Evolutionary conservation across 768 basidiomycete species (phyloP).

Genomic region (Antrodiella citrinella): DNA sequence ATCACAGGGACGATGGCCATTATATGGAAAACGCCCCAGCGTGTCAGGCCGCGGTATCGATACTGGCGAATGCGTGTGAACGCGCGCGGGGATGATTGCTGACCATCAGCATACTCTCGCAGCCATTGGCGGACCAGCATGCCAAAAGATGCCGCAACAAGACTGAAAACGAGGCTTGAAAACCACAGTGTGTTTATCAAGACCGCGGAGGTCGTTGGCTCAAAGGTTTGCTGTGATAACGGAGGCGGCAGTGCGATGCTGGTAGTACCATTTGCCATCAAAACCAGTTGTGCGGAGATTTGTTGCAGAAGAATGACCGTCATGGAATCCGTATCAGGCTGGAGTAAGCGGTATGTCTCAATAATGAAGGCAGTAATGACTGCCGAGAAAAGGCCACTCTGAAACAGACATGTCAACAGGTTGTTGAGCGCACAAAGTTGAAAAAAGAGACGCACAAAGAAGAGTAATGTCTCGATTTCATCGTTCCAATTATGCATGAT

Average conservation of each 20-base stretch:
- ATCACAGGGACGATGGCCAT: constrained; percentile 15
- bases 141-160: constrained; percentile 15
- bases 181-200: constrained; percentile 15
- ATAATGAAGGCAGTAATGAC: not conserved
- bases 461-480: not conserved
- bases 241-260: no score
- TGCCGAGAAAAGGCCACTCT: not conserved
- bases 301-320: not conserved
- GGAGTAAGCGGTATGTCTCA: not conserved
- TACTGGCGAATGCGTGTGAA: constrained; percentile 12
- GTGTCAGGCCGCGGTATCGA: constrained; percentile 9
- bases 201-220: not conserved
- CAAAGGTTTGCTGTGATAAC: not conserved
- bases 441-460: not conserved
- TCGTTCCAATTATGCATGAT: no score
- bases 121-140: constrained; percentile 21
- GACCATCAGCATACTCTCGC: constrained; percentile 6
- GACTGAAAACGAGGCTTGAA: constrained; percentile 12
- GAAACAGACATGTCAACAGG: not conserved
- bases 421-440: not conserved
- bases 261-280: not conserved
- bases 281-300: not conserved
- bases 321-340: not conserved
- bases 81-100: constrained; percentile 3
- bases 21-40: constrained; percentile 16